Evolutionary conservation across 140 eudicot species (phyloP).

Genomic region (Ambrosia hybrid): DNA sequence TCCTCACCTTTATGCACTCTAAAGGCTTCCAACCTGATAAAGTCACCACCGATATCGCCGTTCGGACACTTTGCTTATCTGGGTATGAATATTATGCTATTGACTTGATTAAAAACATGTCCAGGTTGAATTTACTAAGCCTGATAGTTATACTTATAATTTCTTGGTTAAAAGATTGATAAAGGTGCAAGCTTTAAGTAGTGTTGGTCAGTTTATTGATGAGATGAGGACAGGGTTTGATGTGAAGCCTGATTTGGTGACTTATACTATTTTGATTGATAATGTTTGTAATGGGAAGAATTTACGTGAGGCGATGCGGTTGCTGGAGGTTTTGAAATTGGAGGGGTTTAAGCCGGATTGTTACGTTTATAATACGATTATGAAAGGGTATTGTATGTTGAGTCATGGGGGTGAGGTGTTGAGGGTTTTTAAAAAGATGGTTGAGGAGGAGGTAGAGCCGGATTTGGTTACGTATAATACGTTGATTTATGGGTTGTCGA

Average conservation of each 20-base stretch:
- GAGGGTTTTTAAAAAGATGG: slow-evolving; percentile 73
- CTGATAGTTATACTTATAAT: slow-evolving; percentile 67
- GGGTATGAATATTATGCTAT: slow-evolving; percentile 62
- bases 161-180: slow-evolving; percentile 58
- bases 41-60: slow-evolving; percentile 68
- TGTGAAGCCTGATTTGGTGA: slow-evolving; percentile 77
- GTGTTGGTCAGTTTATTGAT: slow-evolving; percentile 50
- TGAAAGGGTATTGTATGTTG: slow-evolving; percentile 91
- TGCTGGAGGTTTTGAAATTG: slow-evolving; percentile 53
- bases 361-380: slow-evolving; percentile 77
- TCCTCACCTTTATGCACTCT: slow-evolving; percentile 54
- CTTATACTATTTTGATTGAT: slow-evolving; percentile 90
- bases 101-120: slow-evolving; percentile 53
- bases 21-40: slow-evolving; percentile 67
- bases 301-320: slow-evolving; percentile 78
- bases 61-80: slow-evolving; percentile 61
- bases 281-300: slow-evolving; percentile 87
- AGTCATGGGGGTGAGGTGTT: slow-evolving; percentile 69
- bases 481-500: slow-evolving; percentile 80
- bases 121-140: slow-evolving; percentile 42
- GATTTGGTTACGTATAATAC: slow-evolving; percentile 84
- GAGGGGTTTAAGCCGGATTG: slow-evolving; percentile 87
- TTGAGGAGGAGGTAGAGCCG: slow-evolving; percentile 73
- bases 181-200: slow-evolving; percentile 44
- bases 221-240: slow-evolving; percentile 54